Evolutionary conservation across 805 yeast genomes (phyloP).

Genomic region (Candida alai): DNA sequence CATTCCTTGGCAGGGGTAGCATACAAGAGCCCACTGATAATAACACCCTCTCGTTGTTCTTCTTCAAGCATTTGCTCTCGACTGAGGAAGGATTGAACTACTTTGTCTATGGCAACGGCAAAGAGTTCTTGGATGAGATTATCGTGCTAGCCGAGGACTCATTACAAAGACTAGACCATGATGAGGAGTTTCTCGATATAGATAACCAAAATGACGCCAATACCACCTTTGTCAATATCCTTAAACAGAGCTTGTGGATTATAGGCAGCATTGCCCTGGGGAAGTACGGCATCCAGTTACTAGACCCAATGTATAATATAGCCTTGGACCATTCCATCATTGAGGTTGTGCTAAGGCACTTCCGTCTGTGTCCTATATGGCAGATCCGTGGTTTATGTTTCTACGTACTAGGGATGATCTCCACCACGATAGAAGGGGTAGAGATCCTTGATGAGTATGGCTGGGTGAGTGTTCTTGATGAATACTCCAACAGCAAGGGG

Average conservation of each 20-base stretch:
- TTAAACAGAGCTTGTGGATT: constrained; percentile 84
- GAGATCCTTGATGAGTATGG: constrained; percentile 79
- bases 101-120: constrained; percentile 39
- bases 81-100: constrained; percentile 76
- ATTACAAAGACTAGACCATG: constrained; percentile 8
- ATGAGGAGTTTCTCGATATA: constrained; percentile 16
- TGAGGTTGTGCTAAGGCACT: constrained; percentile 45
- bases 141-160: constrained; percentile 14
- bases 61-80: constrained; percentile 74
- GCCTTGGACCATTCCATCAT: constrained; percentile 19
- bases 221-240: constrained; percentile 20
- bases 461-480: constrained; percentile 46
- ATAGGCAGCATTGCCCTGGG: constrained; percentile 79
- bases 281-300: constrained; percentile 54
- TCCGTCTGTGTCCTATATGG: constrained; percentile 37
- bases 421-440: constrained; percentile 71
- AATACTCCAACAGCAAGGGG: constrained; percentile 14
- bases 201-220: constrained; percentile 28
- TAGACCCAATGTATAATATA: constrained; percentile 28
- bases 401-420: constrained; percentile 69
- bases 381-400: constrained; percentile 74
- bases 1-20: constrained; percentile 15
- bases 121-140: constrained; percentile 43
- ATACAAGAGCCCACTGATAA: neutral
- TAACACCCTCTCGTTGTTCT: constrained; percentile 30